Base-by-base conservation (phyloP, 2,329 filamentous ascomycete species). In the Diaporthe ilicicola region DNA sequence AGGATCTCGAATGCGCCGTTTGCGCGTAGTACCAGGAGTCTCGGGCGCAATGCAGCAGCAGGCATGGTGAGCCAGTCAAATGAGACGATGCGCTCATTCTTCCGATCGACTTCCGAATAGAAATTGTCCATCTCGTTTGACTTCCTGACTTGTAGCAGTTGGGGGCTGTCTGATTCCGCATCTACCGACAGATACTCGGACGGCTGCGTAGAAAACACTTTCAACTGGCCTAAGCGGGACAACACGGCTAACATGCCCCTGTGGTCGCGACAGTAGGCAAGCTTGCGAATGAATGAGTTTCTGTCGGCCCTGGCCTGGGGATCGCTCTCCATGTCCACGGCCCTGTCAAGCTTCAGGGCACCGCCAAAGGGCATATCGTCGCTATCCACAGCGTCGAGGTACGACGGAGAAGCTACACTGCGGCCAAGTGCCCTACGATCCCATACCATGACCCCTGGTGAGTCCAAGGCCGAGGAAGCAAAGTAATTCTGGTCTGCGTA, bases 401-500 rank as follows among this genome's bases (percentile, higher is more conserved):
- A 92, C 17, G 82, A 80, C 15, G 84, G 80, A 13, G 88, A 90
- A 10, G 87, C 86, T 13, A 86, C 79, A 1, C 85, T 81, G 13
- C 87, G 85, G 24, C 83, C 84, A 15, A 84, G 86, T n/a, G 87
- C 88, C 53, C 93, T 90, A 32, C 91, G 89, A 77, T 95, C 93
- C 93, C 93, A 95, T 39, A 95, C 86, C 79, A 92, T 91, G 65
- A 95, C 86, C 9, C 90, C 90, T 0, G 93, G 91, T 62, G 93
- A 91, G 71, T 93, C 92, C 15, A 93, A 83, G 3, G 92, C 91
- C 17, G 93, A 94, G 1, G 93, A 95, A 1, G 93, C 91, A 81
- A 96, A 95, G 80, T 94, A 95, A 76, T 96, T 94, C 74, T 92
- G 90, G 75, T 97, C 92, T 27, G 90, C 85, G 72, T 93, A 93